A percentile compares a stretch with the other conserved stretches of the same genome.
Evolutionary conservation across 2,329 filamentous ascomycete species (phyloP).

Genomic region (Ophiocordyceps camponoti-saundersi): DNA sequence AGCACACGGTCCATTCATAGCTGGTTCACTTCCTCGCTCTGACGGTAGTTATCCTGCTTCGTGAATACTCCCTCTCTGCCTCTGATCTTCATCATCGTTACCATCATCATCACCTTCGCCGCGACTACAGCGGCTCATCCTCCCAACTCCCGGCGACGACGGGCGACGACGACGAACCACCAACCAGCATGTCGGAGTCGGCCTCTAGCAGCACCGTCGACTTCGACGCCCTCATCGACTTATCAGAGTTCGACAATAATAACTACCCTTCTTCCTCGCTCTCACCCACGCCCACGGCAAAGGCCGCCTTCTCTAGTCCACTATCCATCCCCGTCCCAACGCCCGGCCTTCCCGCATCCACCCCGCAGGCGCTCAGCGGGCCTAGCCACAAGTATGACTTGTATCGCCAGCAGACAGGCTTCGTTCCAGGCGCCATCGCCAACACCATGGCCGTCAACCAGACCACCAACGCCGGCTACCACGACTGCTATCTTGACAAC

Average conservation of each 20-base stretch:
- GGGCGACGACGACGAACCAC: neutral
- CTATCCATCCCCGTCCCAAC: conserved; percentile 34
- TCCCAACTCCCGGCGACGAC: neutral
- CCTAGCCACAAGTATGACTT: conserved; percentile 92
- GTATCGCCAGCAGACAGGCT: conserved; percentile 89
- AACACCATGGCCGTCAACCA: conserved; percentile 67
- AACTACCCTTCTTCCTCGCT: conserved; percentile 41
- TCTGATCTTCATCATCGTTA: neutral
- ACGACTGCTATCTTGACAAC: conserved; percentile 34
- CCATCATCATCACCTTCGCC: neutral
- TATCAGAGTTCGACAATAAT: conserved; percentile 43
- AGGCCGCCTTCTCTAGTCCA: conserved; percentile 34
- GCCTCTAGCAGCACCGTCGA: conserved; percentile 26
- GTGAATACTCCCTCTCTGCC: too few species aligned
- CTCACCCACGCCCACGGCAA: conserved; percentile 36
- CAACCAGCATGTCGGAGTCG: conserved; percentile 18
- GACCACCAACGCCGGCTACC: conserved; percentile 35
- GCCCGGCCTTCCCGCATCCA: conserved; percentile 34
- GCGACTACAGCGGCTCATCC: neutral
- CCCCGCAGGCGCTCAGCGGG: conserved; percentile 49
- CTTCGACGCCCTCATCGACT: conserved; percentile 41
- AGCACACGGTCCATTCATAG: neutral
- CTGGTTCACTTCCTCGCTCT: neutral
- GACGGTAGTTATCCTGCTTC: too few species aligned
- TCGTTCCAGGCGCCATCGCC: conserved; percentile 69